Base-by-base conservation (phyloP, 1,284 basidiomycete genomes). In the Trichosporon sp. region DNA sequence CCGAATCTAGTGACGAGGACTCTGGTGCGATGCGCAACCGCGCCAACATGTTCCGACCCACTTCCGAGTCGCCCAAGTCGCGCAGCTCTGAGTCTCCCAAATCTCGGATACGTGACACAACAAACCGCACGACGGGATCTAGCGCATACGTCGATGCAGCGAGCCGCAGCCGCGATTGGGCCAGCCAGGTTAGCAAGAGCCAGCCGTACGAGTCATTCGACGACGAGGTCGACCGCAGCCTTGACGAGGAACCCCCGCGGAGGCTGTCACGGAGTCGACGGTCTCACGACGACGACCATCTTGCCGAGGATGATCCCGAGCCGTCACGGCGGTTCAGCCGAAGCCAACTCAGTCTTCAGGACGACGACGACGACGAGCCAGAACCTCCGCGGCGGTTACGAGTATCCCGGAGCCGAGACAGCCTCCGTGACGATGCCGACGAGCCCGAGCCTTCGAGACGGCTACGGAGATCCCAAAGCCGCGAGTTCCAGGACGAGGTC, bases 21-120 rank as follows among this genome's bases (percentile, higher is more conserved):
- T 31, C 56, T 18, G 29, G 56, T 13, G 56, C 27, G 5, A 60
- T 31, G 56, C 56, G 56, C 15, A 60, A 60, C 18, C 56, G 56
- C 5, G 56, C 56, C 18, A 60, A n/a, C 13, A 60, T 60, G 56
- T 60, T 60, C 29, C 29, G 56, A 8, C 56, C 56, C 13, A 60
- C 15, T 18, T 60, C 56, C 4, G 56, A 60, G 18, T 32, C 29
- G 1, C 56, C 56, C 6, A 60, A 74, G 42, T 74, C 75, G 2
- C 74, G 76, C n/a, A 64, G 51, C 21, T 64, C 68, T 2, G 68
- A 69, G 23, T 23, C 21, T 3, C 21, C 47, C 5, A 51, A 51
- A 21, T 51, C 47, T 25, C 47, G 47, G 2, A 8, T 42, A 4
- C 38, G 38, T n/a, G 38, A 42, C 18, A 5, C 38, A n/a, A n/a